Percentiles rank a stretch among this genome's conserved stretches.
These are phyloP conservation scores for Tinospora cordifolia DNA, from an alignment of 164 flowering plant species.

Conservation along the genomic window DNA sequence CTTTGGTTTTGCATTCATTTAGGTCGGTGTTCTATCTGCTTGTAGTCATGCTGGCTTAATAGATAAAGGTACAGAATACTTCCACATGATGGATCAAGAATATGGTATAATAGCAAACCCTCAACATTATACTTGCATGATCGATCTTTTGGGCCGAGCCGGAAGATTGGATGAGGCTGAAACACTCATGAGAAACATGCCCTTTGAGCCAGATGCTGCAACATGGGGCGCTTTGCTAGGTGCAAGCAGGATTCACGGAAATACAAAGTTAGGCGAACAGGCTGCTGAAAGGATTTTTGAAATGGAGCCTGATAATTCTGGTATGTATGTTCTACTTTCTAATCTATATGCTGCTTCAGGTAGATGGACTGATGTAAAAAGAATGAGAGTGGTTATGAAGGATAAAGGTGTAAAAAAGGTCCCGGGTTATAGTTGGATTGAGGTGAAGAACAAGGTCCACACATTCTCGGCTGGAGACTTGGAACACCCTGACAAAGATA, in stretches of 20 bases:
- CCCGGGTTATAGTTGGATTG: conserved; percentile 87
- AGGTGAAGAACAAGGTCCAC: conserved; percentile 64
- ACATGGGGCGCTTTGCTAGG: conserved; percentile 95
- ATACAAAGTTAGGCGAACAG: conserved; percentile 68
- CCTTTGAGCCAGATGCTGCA: conserved; percentile 78
- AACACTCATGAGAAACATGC: conserved; percentile 61
- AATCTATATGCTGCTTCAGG: conserved; percentile 82
- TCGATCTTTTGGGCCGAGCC: conserved; percentile 88
- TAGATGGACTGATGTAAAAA: conserved; percentile 70
- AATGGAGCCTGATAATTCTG: conserved; percentile 84
- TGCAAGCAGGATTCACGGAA: conserved; percentile 83
- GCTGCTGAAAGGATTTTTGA: conserved; percentile 73
- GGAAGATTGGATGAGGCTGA: conserved; percentile 80
- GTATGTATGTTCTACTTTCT: conserved; percentile 89
- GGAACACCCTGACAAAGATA: conserved; percentile 55
- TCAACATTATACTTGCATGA: conserved; percentile 86
- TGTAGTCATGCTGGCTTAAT: conserved; percentile 85
- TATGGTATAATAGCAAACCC: conserved; percentile 55
- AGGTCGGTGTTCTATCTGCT: conserved; percentile 90
- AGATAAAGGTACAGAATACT: conserved; percentile 59
- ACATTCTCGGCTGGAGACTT: conserved; percentile 69
- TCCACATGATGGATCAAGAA: conserved; percentile 54
- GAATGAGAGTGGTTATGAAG: conserved; percentile 68
- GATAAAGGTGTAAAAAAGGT: conserved; percentile 66
- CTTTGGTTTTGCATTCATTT: conserved; percentile 13